Evolutionary conservation across 352 stramenopile genomes (phyloP).

Genomic region (Phytopythium chamaehyphon): DNA sequence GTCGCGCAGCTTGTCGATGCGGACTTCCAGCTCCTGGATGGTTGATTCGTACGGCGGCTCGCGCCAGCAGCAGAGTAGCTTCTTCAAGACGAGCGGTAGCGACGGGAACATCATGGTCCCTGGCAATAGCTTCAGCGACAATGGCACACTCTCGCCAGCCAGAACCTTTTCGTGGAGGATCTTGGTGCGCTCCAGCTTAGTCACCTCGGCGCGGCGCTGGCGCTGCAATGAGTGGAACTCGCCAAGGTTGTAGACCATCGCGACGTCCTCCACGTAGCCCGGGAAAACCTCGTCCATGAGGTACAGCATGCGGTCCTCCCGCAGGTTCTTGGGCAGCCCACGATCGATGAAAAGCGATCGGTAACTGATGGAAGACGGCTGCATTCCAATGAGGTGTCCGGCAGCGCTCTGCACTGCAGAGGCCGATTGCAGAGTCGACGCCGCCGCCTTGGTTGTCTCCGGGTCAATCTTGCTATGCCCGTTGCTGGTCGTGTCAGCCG

Average conservation of each 20-base stretch:
- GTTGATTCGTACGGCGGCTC: conserved; percentile 41
- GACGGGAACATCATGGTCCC: conserved; percentile 73
- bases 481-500: not conserved
- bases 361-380: conserved; percentile 67
- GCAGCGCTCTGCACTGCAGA: conserved; percentile 9
- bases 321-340: conserved; percentile 66
- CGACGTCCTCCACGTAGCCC: conserved; percentile 75
- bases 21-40: conserved; percentile 22
- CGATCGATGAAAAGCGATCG: conserved; percentile 79
- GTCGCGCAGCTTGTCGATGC: conserved; percentile 57
- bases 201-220: conserved; percentile 43
- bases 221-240: conserved; percentile 65
- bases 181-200: conserved; percentile 50
- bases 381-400: conserved; percentile 75
- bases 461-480: not conserved
- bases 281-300: conserved; percentile 81
- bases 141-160: conserved; percentile 41
- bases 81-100: conserved; percentile 35
- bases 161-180: conserved; percentile 40
- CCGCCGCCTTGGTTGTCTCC: not conserved
- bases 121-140: conserved; percentile 62
- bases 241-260: conserved; percentile 76
- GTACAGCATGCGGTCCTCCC: conserved; percentile 70
- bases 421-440: conserved; percentile 4
- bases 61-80: conserved; percentile 39